Evolutionary conservation across 2,329 filamentous ascomycete species (phyloP), one percentile per base, ranked within the genome.

Genomic region (Ophiostoma sp.): DNA sequence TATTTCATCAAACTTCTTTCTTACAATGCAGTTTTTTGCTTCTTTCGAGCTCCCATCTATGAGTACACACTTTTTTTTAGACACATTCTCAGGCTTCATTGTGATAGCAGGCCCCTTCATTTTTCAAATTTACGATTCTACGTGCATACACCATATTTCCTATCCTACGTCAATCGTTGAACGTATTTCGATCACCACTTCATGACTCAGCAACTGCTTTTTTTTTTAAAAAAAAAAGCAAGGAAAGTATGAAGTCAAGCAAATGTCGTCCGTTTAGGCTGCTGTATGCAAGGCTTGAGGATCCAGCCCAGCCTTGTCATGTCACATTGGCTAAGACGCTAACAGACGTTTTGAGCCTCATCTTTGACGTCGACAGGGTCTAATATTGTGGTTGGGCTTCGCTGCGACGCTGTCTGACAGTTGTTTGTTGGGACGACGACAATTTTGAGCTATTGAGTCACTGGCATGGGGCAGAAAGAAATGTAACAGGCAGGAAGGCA

Each of bases 321-420:
- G 55, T 19, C 15, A 42, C 59, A n/a, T 42, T 55, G 45, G 45
- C 52, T n/a, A 48, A 61, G n/a, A 70, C 33, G 59, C 59, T 42
- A 39, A 25, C 59, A 22, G 36, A 31, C n/a, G 48, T 33, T 28
- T 45, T 66, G 63, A 66, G 63, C 63, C 63, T 45, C 63, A 66
- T 48, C 39, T 28, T 31, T 12, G 7, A 28, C 22, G 22, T 17
- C 33, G n/a, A 12, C 55, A 2, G 5, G 28, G 55, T 6, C 59
- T 2, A 42, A 4, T 12, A 22, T 11, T n/a, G 33, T 25, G 59
- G 3, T 42, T 42, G 36, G 33, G 59, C 59, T 22, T 63, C 12
- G 12, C n/a, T 64, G n/a, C n/a, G n/a, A 64, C 59, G 33, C 33
- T 42, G n/a, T 9, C 11, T 25, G 11, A 36, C 33, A 17, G 1